Base-by-base conservation (phyloP, 2,329 filamentous ascomycete species). In the Phyllosticta paracitricarpa region DNA sequence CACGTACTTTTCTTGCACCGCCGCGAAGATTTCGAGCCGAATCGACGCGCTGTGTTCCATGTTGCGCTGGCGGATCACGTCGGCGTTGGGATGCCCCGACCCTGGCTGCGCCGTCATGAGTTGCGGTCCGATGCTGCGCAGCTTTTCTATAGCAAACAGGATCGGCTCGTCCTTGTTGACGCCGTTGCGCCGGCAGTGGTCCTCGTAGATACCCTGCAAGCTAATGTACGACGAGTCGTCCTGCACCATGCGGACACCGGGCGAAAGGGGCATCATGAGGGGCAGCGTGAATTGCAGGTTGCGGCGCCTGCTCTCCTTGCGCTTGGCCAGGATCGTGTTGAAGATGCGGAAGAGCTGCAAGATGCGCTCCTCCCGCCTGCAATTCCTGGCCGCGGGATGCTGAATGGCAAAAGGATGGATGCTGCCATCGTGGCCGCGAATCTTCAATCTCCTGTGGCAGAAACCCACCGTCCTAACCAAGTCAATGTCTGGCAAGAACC, bases 361-460 rank as follows among this genome's bases (percentile, higher is more conserved):
- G 61, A 97, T 96, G 28, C 94, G 84, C 76, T 99, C 95, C 73
- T 99, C 95, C 60, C 95, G 85, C 63, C 94, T 85, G 69, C 92
- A 97, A 73, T 96, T 92, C 61, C 94, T 82, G 3, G 92, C 91
- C 1, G 94, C 92, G 3, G 94, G 95, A 72, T 97, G 93, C 71
- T 99, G 95, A 40, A 99, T 91, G 2, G 92, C 92, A 76, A 97
- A 99, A 7, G 91, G 84, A 79, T 99, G 94, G n/a, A 96, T 80
- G 71, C 92, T 97, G 66, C 95, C 94, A 75, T 99, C 95, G 71
- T 97, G 93, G 17, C 94, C 95, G 65, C 95, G 89, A 72, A 99
- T 97, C 78, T 91, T 96, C 67, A 99, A 82, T 55, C 95, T 85
- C 33, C 94, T 86, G 75, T 97, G 93, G 57, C 93, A 97, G 30